Percentiles rank a stretch among this genome's conserved stretches.
These are phyloP conservation scores for Candida maris DNA, from an alignment of 805 yeast genomes.

Conservation along the genomic window DNA sequence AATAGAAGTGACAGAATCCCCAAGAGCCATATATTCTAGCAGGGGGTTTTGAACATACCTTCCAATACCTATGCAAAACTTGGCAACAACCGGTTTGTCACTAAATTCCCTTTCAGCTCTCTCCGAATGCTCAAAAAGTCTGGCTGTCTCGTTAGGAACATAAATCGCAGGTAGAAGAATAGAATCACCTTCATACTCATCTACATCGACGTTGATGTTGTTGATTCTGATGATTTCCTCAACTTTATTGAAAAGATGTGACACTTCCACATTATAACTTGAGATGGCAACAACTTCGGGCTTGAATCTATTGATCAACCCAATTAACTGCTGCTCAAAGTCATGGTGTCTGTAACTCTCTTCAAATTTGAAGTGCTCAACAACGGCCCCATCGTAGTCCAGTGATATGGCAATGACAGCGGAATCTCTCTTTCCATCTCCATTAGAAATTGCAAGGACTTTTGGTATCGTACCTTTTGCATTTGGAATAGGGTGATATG, in stretches of 20 bases:
- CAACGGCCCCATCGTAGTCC: constrained; percentile 76
- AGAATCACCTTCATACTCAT: constrained; percentile 32
- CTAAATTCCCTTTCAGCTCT: constrained; percentile 77
- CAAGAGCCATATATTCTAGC: constrained; percentile 79
- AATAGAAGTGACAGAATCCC: constrained; percentile 67
- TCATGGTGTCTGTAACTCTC: constrained; percentile 62
- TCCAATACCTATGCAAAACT: constrained; percentile 85
- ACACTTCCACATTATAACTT: constrained; percentile 76
- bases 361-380: constrained; percentile 74
- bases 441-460: constrained; percentile 77
- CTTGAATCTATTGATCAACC: constrained; percentile 55
- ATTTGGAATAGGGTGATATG: constrained; percentile 76
- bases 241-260: constrained; percentile 55
- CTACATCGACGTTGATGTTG: constrained; percentile 49
- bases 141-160: constrained; percentile 91
- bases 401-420: constrained; percentile 81
- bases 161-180: constrained; percentile 62
- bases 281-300: constrained; percentile 92
- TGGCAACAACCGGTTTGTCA: constrained; percentile 73
- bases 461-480: constrained; percentile 81
- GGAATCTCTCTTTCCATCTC: constrained; percentile 80
- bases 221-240: constrained; percentile 54
- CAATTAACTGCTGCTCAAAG: constrained; percentile 62
- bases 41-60: constrained; percentile 93
- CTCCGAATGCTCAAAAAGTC: constrained; percentile 76